phyloP scores from a whole-genome alignment of 495 filamentous ascomycete genomes.

The Astrothelium macrocarpum region DNA sequence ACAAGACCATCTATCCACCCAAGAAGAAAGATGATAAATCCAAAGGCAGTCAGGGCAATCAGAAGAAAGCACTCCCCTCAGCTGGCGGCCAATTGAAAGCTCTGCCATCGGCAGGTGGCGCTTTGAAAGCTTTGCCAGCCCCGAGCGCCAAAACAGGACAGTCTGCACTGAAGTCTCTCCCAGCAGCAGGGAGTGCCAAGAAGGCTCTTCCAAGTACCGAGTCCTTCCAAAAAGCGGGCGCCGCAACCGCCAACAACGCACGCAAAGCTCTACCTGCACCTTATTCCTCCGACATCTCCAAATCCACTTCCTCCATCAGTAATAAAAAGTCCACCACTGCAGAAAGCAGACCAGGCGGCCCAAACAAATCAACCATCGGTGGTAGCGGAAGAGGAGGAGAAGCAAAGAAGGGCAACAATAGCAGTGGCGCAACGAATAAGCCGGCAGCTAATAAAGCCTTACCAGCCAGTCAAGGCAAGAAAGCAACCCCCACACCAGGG shows the following conservation, averaged over 20 bases:
- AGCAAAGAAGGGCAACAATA: too few species aligned
- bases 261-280: not conserved
- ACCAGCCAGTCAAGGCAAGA: not conserved
- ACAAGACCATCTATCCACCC: not conserved
- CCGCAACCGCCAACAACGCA: not conserved
- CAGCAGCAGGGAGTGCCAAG: not conserved
- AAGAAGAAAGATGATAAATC: slow-evolving; percentile 18
- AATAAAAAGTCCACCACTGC: not conserved
- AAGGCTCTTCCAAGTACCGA: not conserved
- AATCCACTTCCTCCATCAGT: not conserved
- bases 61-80: slow-evolving; percentile 9
- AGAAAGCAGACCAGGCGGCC: not conserved
- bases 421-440: not conserved
- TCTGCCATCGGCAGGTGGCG: slow-evolving; percentile 4
- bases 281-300: not conserved
- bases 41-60: not conserved
- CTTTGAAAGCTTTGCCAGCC: slow-evolving; percentile 11
- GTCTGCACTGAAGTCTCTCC: not conserved
- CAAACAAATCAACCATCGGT: slow-evolving; percentile 1
- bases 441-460: not conserved
- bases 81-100: slow-evolving; percentile 9
- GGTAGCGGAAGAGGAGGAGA: not conserved
- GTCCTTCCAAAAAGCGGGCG: not conserved
- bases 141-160: not conserved
- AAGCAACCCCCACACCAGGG: not conserved